These are phyloP conservation scores for Colletotrichum sp. DNA, from an alignment of 2,329 filamentous ascomycete species.

Conservation along the genomic window DNA sequence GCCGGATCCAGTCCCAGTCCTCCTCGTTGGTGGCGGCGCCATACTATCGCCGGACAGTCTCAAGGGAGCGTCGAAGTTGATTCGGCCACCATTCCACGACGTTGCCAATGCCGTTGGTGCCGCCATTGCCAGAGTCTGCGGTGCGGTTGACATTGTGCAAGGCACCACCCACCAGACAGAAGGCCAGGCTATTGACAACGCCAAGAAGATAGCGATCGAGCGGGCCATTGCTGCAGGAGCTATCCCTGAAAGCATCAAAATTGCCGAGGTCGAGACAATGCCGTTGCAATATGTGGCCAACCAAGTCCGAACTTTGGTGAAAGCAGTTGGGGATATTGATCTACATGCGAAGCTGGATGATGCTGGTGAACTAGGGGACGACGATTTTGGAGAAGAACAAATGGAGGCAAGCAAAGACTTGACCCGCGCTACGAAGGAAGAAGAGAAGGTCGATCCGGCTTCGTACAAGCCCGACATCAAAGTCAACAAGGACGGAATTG, in stretches of 20 bases:
- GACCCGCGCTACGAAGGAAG: slow-evolving; percentile 41
- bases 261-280: slow-evolving; percentile 47
- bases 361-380: slow-evolving; percentile 38
- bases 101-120: slow-evolving; percentile 72
- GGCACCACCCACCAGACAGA: slow-evolving; percentile 23
- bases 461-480: neutral
- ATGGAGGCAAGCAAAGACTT: slow-evolving; percentile 39
- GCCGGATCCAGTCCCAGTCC: slow-evolving; percentile 26
- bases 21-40: slow-evolving; percentile 69
- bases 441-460: slow-evolving; percentile 45
- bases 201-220: slow-evolving; percentile 23
- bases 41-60: slow-evolving; percentile 62
- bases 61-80: slow-evolving; percentile 58
- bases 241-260: slow-evolving; percentile 32
- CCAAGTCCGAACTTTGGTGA: slow-evolving; percentile 38
- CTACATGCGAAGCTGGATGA: slow-evolving; percentile 39
- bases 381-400: slow-evolving; percentile 48
- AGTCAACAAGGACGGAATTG: slow-evolving; percentile 10
- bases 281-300: slow-evolving; percentile 37
- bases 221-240: slow-evolving; percentile 21
- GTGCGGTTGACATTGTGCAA: slow-evolving; percentile 46
- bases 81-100: slow-evolving; percentile 61
- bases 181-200: slow-evolving; percentile 24
- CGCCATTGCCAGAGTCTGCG: slow-evolving; percentile 64
- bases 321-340: slow-evolving; percentile 45